Percentiles rank a stretch among this genome's conserved stretches.
These are phyloP conservation scores for Diaporthe vaccinii DNA, from an alignment of 2,329 filamentous ascomycete species.

Conservation along the genomic window DNA sequence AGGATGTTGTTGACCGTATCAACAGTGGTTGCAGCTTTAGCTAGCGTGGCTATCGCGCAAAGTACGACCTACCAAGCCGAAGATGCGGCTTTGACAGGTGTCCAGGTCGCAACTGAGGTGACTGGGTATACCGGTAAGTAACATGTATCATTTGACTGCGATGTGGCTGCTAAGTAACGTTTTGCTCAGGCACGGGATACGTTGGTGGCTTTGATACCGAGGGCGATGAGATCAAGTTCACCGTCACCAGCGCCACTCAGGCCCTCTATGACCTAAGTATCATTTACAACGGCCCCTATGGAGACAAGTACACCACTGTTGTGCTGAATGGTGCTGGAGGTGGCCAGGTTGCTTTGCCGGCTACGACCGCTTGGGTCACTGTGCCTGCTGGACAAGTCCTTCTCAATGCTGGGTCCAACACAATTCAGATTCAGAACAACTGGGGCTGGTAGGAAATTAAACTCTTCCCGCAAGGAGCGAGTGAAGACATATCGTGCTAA, in stretches of 20 bases:
- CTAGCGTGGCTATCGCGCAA: conserved; percentile 1
- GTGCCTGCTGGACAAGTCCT: conserved; percentile 10
- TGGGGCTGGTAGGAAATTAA: conserved; percentile 7
- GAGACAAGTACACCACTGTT: conserved; percentile 16
- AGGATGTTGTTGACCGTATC: neutral
- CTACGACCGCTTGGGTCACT: conserved; percentile 23
- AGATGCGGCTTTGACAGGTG: conserved; percentile 11
- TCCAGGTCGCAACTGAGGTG: conserved; percentile 12
- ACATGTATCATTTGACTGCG: neutral
- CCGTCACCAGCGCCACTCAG: conserved; percentile 50
- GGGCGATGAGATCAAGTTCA: conserved; percentile 60
- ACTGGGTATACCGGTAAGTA: neutral
- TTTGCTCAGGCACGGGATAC: conserved; percentile 57
- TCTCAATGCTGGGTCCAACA: conserved; percentile 5
- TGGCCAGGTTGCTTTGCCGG: conserved; percentile 3
- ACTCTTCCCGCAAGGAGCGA: fast-evolving
- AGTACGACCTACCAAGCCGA: conserved; percentile 16
- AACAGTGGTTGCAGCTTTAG: conserved; percentile 17
- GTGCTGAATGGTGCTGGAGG: conserved; percentile 18
- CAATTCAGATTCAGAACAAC: conserved; percentile 18
- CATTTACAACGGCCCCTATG: conserved; percentile 3
- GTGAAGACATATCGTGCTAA: neutral
- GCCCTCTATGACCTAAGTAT: conserved; percentile 60
- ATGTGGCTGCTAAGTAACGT: neutral
- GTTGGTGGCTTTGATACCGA: conserved; percentile 59